Evolutionary conservation across 768 basidiomycete genomes (phyloP).

Genomic region (Kwoniella sp.): DNA sequence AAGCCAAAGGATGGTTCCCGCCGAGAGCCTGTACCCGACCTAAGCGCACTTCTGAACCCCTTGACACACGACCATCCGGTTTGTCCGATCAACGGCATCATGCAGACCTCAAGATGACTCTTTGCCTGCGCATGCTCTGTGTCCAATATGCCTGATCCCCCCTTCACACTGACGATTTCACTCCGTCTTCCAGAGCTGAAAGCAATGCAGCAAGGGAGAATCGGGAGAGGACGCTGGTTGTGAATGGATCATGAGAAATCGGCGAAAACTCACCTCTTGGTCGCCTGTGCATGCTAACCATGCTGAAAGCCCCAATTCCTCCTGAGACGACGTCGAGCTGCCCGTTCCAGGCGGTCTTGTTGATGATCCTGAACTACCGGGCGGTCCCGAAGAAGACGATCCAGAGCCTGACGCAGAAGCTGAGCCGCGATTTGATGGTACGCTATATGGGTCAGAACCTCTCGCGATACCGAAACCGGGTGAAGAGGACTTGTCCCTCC

Average conservation of each 20-base stretch:
- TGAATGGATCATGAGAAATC: no score
- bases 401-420: not conserved
- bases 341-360: conserved; percentile 15
- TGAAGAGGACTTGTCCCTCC: not conserved
- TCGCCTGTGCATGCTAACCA: conserved; percentile 24
- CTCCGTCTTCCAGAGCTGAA: no score
- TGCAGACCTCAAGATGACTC: no score
- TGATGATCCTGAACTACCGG: conserved; percentile 18
- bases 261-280: conserved; percentile 17
- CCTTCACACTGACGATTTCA: no score
- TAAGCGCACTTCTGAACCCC: not conserved
- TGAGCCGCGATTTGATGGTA: not conserved
- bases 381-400: not conserved
- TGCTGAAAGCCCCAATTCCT: conserved; percentile 22
- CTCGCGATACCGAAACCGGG: not conserved
- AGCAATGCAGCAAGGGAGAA: no score
- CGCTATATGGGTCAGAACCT: not conserved
- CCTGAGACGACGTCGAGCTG: conserved; percentile 13
- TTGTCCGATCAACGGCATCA: not conserved
- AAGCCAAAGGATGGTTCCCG: not conserved
- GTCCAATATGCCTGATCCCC: no score
- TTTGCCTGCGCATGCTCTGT: no score
- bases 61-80: not conserved
- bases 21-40: not conserved
- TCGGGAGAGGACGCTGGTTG: no score